Conservation (phyloP, 768 basidiomycete species). For the Rhizopogon vesiculosus region DNA sequence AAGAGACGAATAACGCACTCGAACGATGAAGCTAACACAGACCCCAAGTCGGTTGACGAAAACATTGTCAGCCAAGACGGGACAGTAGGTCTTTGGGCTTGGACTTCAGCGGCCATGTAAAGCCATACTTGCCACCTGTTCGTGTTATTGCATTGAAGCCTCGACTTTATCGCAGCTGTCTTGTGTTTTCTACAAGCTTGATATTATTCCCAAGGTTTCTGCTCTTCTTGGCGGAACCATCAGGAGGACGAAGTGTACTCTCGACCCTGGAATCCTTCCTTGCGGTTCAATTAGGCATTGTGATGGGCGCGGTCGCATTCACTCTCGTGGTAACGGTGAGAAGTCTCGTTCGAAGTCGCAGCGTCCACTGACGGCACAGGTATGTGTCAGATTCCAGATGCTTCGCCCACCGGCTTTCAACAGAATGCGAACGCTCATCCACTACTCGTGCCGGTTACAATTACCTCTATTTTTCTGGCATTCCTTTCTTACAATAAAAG, state of each 20-base stretch:
- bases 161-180: slow-evolving; percentile 23
- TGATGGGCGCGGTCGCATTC: slow-evolving; percentile 50
- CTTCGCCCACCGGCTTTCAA: slow-evolving; percentile 27
- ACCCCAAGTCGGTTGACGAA: slow-evolving; percentile 4
- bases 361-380: background rate
- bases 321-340: slow-evolving; percentile 56
- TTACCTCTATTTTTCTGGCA: slow-evolving; percentile 48
- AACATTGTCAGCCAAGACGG: slow-evolving; percentile 16
- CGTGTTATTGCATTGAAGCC: background rate
- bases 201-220: slow-evolving; percentile 58
- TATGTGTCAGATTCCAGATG: slow-evolving; percentile 37
- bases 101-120: slow-evolving; percentile 23
- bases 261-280: slow-evolving; percentile 71
- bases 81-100: slow-evolving; percentile 34
- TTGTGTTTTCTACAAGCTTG: slow-evolving; percentile 31
- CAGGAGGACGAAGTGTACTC: slow-evolving; percentile 37
- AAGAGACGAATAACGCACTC: slow-evolving; percentile 3
- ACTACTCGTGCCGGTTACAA: slow-evolving; percentile 55
- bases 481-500: slow-evolving; percentile 64
- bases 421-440: slow-evolving; percentile 43
- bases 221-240: slow-evolving; percentile 58
- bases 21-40: slow-evolving; percentile 8
- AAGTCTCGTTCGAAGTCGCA: slow-evolving; percentile 11
- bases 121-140: background rate
- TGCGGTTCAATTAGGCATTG: slow-evolving; percentile 59